Percentiles rank a stretch among this genome's conserved stretches.
Conservation (phyloP, 805 yeast genomes). For the Metschnikowia similis region DNA sequence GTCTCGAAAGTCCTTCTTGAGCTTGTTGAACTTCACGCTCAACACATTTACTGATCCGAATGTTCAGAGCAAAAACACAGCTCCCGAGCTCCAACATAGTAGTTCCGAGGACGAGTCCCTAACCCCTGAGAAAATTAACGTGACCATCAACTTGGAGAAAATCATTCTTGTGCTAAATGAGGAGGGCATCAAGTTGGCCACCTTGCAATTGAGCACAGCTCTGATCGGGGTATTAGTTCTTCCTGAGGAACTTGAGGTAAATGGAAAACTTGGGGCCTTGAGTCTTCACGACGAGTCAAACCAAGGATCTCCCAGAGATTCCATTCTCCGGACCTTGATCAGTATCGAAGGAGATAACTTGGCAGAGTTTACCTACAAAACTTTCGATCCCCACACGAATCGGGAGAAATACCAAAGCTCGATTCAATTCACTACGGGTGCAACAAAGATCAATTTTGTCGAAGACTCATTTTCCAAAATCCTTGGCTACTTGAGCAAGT, state of each 20-base stretch:
- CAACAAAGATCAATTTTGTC: slow-evolving; percentile 70
- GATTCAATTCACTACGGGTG: slow-evolving; percentile 66
- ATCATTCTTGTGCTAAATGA: slow-evolving; percentile 74
- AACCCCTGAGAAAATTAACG: slow-evolving; percentile 72
- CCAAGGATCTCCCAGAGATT: slow-evolving; percentile 55
- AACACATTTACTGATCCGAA: slow-evolving; percentile 87
- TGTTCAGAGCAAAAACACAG: slow-evolving; percentile 54
- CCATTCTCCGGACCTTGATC: slow-evolving; percentile 60
- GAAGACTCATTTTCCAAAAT: slow-evolving; percentile 76
- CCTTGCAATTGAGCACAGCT: slow-evolving; percentile 72
- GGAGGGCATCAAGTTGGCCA: slow-evolving; percentile 77
- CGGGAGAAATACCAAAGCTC: slow-evolving; percentile 49
- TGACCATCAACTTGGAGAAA: slow-evolving; percentile 65
- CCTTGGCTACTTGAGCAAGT: slow-evolving; percentile 61
- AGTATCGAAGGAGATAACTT: slow-evolving; percentile 77
- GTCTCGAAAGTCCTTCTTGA: slow-evolving; percentile 72
- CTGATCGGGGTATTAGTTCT: slow-evolving; percentile 58
- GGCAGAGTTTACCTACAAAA: slow-evolving; percentile 81
- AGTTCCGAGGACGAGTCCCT: slow-evolving; percentile 50
- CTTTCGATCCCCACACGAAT: slow-evolving; percentile 56
- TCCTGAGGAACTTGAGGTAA: slow-evolving; percentile 74
- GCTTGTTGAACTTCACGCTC: slow-evolving; percentile 73
- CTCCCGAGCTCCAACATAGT: slow-evolving; percentile 68
- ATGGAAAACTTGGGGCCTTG: slow-evolving; percentile 72
- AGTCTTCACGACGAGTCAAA: slow-evolving; percentile 72